These are phyloP conservation scores for Mycosphaerella sp. DNA, from an alignment of 2,329 filamentous ascomycete species.

Conservation along the genomic window DNA sequence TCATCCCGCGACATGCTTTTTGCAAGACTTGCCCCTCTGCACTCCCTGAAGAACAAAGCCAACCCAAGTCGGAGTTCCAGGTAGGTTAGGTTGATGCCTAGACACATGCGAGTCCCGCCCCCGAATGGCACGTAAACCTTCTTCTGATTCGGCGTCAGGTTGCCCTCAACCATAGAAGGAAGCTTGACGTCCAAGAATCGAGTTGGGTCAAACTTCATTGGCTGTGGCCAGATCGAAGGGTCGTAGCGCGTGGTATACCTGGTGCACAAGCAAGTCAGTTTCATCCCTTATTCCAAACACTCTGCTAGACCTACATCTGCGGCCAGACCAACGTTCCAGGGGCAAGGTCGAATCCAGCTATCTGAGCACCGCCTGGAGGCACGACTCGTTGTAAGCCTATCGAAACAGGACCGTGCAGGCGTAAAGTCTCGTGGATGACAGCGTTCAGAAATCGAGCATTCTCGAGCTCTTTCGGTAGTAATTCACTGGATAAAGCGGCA, in stretches of 20 bases:
- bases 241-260: constrained; percentile 20
- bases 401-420: constrained; percentile 35
- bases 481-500: constrained; percentile 15
- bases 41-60: constrained; percentile 23
- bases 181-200: constrained; percentile 18
- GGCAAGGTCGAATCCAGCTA: constrained; percentile 17
- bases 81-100: constrained; percentile 19
- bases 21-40: constrained; percentile 18
- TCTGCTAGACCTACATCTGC: constrained; percentile 13
- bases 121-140: constrained; percentile 21
- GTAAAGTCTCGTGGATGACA: constrained; percentile 38
- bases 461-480: constrained; percentile 30
- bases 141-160: constrained; percentile 16
- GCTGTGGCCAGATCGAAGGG: constrained; percentile 18
- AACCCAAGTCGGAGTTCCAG: constrained; percentile 22
- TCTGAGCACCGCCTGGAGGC: constrained; percentile 31
- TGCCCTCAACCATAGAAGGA: constrained; percentile 17
- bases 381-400: constrained; percentile 35
- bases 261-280: not conserved
- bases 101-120: constrained; percentile 18
- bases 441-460: constrained; percentile 33
- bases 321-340: constrained; percentile 19
- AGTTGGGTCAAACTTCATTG: constrained; percentile 14
- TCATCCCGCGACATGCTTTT: constrained; percentile 15
- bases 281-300: not conserved